Percentiles rank a stretch among this genome's conserved stretches.
These are phyloP conservation scores for Botrytis squamosa DNA, from an alignment of 2,329 filamentous ascomycete genomes.

Conservation along the genomic window DNA sequence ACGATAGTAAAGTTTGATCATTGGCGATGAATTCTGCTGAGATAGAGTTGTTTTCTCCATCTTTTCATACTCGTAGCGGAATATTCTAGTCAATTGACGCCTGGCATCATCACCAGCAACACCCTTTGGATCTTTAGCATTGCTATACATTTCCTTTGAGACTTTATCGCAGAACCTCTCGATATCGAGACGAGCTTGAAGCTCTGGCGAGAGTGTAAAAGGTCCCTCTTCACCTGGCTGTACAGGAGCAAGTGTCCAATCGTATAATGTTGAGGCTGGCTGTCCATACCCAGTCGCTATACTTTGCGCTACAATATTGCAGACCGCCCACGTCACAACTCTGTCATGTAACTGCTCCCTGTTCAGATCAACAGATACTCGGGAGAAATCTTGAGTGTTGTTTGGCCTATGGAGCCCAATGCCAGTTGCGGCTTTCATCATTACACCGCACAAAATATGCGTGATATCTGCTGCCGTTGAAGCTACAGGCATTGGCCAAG, in stretches of 20 bases:
- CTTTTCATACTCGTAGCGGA: conserved; percentile 63
- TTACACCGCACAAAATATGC: conserved; percentile 73
- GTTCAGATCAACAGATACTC: conserved; percentile 71
- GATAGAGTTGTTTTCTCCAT: conserved; percentile 60
- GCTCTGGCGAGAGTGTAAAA: conserved; percentile 58
- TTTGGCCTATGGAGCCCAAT: conserved; percentile 79
- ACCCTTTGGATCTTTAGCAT: conserved; percentile 69
- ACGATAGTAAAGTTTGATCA: conserved; percentile 65
- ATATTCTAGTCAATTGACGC: conserved; percentile 65
- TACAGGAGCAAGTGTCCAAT: conserved; percentile 64
- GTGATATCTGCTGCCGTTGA: conserved; percentile 78
- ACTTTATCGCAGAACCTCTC: conserved; percentile 76
- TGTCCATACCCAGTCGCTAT: conserved; percentile 83
- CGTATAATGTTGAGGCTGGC: conserved; percentile 74
- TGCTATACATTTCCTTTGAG: conserved; percentile 77
- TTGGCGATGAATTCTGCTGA: conserved; percentile 53
- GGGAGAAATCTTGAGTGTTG: conserved; percentile 79
- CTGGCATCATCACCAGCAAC: conserved; percentile 66
- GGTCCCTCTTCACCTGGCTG: conserved; percentile 59
- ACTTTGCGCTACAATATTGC: conserved; percentile 79
- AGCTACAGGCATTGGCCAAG: conserved; percentile 80
- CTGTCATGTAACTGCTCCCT: conserved; percentile 78
- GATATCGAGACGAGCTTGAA: conserved; percentile 67
- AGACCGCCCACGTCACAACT: conserved; percentile 78
- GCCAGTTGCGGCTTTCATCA: conserved; percentile 85